Conservation (phyloP, 106 monocot species). For the Agapanthus africanus region DNA sequence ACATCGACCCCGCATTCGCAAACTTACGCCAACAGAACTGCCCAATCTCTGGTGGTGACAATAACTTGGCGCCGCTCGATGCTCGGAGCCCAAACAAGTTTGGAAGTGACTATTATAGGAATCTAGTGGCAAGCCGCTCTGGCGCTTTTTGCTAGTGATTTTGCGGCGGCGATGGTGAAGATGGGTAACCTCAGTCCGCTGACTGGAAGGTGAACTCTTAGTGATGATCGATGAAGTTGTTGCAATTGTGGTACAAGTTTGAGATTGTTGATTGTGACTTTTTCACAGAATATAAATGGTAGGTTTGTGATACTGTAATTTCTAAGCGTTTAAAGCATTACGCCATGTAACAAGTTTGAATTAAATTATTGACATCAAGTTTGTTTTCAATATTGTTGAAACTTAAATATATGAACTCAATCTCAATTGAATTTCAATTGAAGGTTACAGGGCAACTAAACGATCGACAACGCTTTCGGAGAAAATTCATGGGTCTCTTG, state of each 20-base stretch:
- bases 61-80: slow-evolving; percentile 16
- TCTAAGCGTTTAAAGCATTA: too few species aligned
- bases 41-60: slow-evolving; percentile 8
- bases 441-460: too few species aligned
- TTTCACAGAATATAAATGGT: not conserved
- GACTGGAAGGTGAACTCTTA: slow-evolving; percentile 13
- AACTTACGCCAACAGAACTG: not conserved
- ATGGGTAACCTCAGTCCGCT: slow-evolving; percentile 16
- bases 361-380: not conserved
- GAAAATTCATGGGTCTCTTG: too few species aligned
- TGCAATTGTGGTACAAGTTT: not conserved
- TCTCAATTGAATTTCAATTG: too few species aligned
- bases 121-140: not conserved
- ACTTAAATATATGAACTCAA: too few species aligned
- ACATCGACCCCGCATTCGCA: slow-evolving; percentile 22
- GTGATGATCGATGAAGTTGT: not conserved
- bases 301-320: too few species aligned
- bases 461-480: too few species aligned
- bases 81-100: not conserved
- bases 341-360: too few species aligned
- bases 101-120: slow-evolving; percentile 10
- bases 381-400: not conserved
- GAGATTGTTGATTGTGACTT: not conserved
- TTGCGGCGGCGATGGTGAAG: slow-evolving; percentile 11
- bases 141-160: not conserved